These are phyloP conservation scores for Penicillium salamii DNA, from an alignment of 495 filamentous ascomycete genomes.

Conservation along the genomic window DNA sequence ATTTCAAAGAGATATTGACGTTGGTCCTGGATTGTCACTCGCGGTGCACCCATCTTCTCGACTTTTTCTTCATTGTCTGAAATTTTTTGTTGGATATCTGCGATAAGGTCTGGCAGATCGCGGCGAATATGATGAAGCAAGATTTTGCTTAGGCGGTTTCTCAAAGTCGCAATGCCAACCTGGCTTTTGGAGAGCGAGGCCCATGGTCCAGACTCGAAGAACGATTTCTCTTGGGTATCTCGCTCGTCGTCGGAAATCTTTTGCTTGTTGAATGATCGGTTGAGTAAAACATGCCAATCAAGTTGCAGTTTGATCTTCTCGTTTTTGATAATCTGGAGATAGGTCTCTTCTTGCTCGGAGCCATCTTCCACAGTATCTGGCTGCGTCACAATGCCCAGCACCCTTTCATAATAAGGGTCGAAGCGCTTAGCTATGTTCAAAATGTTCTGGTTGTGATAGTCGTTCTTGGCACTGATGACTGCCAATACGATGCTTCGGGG, in stretches of 20 bases:
- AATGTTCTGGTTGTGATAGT: constrained; percentile 51
- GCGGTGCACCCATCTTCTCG: constrained; percentile 43
- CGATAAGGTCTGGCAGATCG: constrained; percentile 34
- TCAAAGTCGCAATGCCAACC: constrained; percentile 38
- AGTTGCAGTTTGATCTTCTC: constrained; percentile 58
- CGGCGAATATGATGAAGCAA: constrained; percentile 39
- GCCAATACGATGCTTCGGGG: constrained; percentile 61
- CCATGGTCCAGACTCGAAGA: constrained; percentile 39
- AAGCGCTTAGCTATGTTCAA: constrained; percentile 15
- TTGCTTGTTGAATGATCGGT: constrained; percentile 47
- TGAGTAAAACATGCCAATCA: constrained; percentile 69
- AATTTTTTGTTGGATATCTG: constrained; percentile 30
- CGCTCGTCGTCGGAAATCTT: constrained; percentile 19
- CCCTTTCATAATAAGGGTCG: constrained; percentile 33
- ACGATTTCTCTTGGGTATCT: constrained; percentile 28
- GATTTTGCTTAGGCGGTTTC: constrained; percentile 39
- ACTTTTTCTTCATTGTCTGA: constrained; percentile 22
- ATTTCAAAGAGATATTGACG: constrained; percentile 50
- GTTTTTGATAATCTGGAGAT: constrained; percentile 56
- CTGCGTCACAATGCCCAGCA: constrained; percentile 52
- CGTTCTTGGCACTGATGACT: constrained; percentile 53
- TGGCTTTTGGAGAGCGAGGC: constrained; percentile 14
- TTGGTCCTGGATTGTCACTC: constrained; percentile 52
- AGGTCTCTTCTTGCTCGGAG: constrained; percentile 45
- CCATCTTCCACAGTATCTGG: constrained; percentile 31